Evolutionary conservation across 1,139 yeast species (phyloP), one percentile per base, ranked within the genome.

Genomic region (Scheffersomyces titani): DNA sequence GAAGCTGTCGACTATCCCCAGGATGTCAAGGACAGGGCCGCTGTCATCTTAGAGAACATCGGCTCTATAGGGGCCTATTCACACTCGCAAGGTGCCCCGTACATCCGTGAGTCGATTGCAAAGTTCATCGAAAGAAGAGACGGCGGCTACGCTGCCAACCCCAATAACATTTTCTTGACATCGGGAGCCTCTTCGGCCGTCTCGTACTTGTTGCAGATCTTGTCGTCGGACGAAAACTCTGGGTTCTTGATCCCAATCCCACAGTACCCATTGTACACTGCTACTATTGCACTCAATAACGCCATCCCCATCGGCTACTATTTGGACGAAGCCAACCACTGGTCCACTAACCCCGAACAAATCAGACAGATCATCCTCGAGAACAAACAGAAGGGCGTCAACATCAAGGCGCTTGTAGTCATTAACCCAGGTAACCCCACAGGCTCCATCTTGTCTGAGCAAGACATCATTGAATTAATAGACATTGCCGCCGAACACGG

Each of bases 391-490:
- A 76, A 85, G 51, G 90, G 90, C 6, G 73, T 90, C 24, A 81
- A 78, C 36, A 87, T 96, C 61, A 86, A 91, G 67, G 89, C 96
- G 55, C 78, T 94, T 61, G 98, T 94, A 5, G 92, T 94, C 24
- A 94, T 94, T 68, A 96, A 94, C 76, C 99, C 99, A 4, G 98
- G 99, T 57, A 96, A 94, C 74, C 99, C 99, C 59, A 94, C 99
- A 0, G 99, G 99, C 47, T 84, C 97, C 4, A 86, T 92, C 54
- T 80, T 94, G 57, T 72, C 83, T 4, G 81, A 80, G 54, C 82
- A 83, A 9, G 87, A 88, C 63, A 92, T 94, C 65, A 84, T 79
- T 50, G 88, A 86, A 51, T 83, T 96, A 59, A 78, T 94, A 56
- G 81, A 83, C 52, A 82, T 93, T 58, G 96, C 97, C 50, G 96